Evolutionary conservation across 441 rosid species (phyloP), one percentile per base, ranked within the genome.

Genomic region (Jatropha multifida): DNA sequence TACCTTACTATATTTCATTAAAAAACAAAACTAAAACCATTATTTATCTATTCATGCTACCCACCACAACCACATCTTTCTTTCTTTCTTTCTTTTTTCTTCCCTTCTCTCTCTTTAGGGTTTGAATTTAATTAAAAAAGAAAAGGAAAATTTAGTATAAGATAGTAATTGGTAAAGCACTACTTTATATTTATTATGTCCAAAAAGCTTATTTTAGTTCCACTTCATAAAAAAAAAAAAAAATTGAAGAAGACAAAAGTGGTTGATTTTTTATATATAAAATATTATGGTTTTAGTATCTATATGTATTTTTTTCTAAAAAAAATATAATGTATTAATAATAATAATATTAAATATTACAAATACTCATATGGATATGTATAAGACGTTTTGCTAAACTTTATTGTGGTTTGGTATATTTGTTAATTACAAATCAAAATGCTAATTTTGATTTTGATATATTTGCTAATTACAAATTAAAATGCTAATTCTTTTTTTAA

Each of bases 1-100:
- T 71, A 18, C 44, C 18, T 27, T 51, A 37, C 1, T 14, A 14
- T 15, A 51, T 15, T 14, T 51, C 14, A 51, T 51, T 32, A 44
- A 7, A 71, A 11, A 59, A 59, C 1, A 44, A 71, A 71, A 8
- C 0, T 40, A 38, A 66, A 46, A 3, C 49, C 23, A 59, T 20
- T 37, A 56, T 15, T 65, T 67, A 70, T 38, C 49, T 58, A 49
- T 49, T 49, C 65, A 78, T 78, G 74, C 69, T 38, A 52, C 65
- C 81, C 77, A 54, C 72, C 61, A 58, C 58, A 48, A n/a, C 27
- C 56, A 23, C 13, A 0, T 17, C 46, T 10, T 23, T 18, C 23
- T n/a, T 38, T 40, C 38, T 4, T 37, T n/a, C n/a, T n/a, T n/a
- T n/a, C n/a, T n/a, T n/a, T n/a, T n/a, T 52, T 69, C 1, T 49